A percentile compares a stretch with the other conserved stretches of the same genome.
Evolutionary conservation across 352 stramenopile genomes (phyloP).

Genomic region (Pythium aquatile): DNA sequence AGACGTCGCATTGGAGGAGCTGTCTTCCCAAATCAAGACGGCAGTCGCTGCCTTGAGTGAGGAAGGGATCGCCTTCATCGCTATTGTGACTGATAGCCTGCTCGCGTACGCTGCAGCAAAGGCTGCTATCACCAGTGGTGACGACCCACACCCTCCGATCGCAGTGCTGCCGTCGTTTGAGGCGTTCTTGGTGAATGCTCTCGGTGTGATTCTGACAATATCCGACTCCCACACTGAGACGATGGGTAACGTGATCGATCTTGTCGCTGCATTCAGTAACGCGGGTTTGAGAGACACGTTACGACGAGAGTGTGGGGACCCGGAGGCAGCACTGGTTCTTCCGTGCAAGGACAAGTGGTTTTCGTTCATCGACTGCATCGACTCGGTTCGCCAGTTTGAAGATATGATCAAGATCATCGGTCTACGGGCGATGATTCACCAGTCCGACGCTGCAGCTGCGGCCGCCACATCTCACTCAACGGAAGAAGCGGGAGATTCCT

Average conservation of each 20-base stretch:
- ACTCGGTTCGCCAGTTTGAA: slow-evolving; percentile 77
- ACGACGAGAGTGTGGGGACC: slow-evolving; percentile 61
- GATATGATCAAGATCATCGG: slow-evolving; percentile 85
- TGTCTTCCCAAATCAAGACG: slow-evolving; percentile 54
- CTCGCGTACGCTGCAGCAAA: slow-evolving; percentile 28
- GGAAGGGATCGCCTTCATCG: slow-evolving; percentile 61
- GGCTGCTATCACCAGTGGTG: slow-evolving; percentile 19
- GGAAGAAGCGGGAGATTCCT: not conserved
- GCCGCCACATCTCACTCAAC: not conserved
- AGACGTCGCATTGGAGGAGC: slow-evolving; percentile 33
- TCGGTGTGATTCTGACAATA: slow-evolving; percentile 62
- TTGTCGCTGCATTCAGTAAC: slow-evolving; percentile 67
- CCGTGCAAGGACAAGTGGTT: slow-evolving; percentile 55
- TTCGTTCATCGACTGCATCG: slow-evolving; percentile 78
- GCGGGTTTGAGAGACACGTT: slow-evolving; percentile 51
- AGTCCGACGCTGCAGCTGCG: slow-evolving; percentile 12
- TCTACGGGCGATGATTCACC: slow-evolving; percentile 25
- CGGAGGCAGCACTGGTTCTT: slow-evolving; percentile 50
- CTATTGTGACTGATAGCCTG: slow-evolving; percentile 59
- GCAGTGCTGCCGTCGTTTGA: slow-evolving; percentile 30
- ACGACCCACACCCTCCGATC: slow-evolving; percentile 21
- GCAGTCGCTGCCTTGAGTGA: slow-evolving; percentile 41
- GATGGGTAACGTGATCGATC: slow-evolving; percentile 66
- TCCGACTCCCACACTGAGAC: slow-evolving; percentile 46
- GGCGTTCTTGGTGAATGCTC: slow-evolving; percentile 28